Base-by-base conservation (phyloP, 257 asterid genomes). In the Penstemon eatonii region DNA sequence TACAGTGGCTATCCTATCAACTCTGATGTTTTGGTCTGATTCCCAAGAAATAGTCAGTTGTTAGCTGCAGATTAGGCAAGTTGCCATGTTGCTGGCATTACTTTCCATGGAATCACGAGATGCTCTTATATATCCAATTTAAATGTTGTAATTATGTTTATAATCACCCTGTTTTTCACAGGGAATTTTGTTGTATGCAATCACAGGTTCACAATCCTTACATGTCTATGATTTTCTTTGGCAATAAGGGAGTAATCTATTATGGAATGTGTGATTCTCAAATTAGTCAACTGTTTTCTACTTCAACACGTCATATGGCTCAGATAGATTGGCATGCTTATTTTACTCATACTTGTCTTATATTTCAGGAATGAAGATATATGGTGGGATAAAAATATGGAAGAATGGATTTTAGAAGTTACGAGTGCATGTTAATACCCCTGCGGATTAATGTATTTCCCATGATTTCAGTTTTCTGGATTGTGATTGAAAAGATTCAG, bases 1-100 rank as follows among this genome's bases (percentile, higher is more conserved):
- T 70, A 82, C 99, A 11, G 40, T 94, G 47, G 80, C 96, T 71
- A 83, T 94, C 59, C 88, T 94, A 74, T 82, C 97, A 45, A 79
- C 95, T 65, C 72, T 91, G 60, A 84, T 83, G 96, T 59, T 94
- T 74, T 94, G 99, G 99, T 83, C 96, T 0, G 86, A 86, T 77
- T 72, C 85, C 70, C 78, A 66, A 66, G 81, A 79, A 66, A 51
- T 53, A 40, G 54, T 47, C 51, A 74, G 49, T 55, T 64, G 55
- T 66, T 82, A 79, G 77, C 78, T 60, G 46, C 63, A 54, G 42
- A 65, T 59, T 78, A 83, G 91, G 88, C 78, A 79, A 73, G 82
- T 45, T 55, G 40, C 3, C 46, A 51, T 56, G 39, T 57, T 43
- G 42, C 33, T 53, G 42, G 11, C 66, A 39, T 66, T 10, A 8